phyloP scores from a whole-genome alignment of 78 protist genomes.

The Cavenderia fasciculata region DNA sequence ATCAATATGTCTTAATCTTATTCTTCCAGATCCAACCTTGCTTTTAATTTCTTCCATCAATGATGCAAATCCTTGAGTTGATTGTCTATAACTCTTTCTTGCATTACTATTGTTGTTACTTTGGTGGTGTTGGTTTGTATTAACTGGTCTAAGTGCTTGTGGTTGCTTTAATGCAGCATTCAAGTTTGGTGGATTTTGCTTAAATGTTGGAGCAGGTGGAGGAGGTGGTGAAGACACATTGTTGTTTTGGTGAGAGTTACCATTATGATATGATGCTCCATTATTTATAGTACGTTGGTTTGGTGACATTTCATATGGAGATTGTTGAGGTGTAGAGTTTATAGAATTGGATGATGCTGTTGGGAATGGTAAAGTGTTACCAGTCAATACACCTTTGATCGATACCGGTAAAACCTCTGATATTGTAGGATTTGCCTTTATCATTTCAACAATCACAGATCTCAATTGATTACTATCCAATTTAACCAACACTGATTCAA shows the following conservation, averaged over 20 bases:
- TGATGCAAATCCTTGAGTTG: neutral
- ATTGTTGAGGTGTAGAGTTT: constrained; percentile 13
- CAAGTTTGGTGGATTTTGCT: neutral
- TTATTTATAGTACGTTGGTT: too few relatives aligned
- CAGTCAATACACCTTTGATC: constrained; percentile 34
- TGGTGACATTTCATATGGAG: too few relatives aligned
- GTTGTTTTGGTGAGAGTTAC: neutral
- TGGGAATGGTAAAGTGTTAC: neutral
- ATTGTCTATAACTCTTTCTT: neutral
- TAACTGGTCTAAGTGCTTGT: neutral
- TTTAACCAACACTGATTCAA: constrained; percentile 15
- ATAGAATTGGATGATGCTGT: neutral
- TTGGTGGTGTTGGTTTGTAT: neutral
- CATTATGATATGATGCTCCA: neutral
- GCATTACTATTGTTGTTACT: neutral
- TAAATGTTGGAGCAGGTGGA: constrained; percentile 19
- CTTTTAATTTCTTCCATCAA: constrained; percentile 43
- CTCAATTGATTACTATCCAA: constrained; percentile 41
- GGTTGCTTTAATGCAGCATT: neutral
- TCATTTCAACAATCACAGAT: constrained; percentile 28
- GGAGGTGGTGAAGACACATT: neutral
- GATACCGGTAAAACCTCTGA: constrained; percentile 31
- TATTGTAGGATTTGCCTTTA: constrained; percentile 6
- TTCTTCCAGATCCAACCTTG: constrained; percentile 14
- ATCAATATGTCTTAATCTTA: constrained; percentile 40